phyloP scores from a whole-genome alignment of 1,284 basidiomycete species.

The Pterulicium gracile region DNA sequence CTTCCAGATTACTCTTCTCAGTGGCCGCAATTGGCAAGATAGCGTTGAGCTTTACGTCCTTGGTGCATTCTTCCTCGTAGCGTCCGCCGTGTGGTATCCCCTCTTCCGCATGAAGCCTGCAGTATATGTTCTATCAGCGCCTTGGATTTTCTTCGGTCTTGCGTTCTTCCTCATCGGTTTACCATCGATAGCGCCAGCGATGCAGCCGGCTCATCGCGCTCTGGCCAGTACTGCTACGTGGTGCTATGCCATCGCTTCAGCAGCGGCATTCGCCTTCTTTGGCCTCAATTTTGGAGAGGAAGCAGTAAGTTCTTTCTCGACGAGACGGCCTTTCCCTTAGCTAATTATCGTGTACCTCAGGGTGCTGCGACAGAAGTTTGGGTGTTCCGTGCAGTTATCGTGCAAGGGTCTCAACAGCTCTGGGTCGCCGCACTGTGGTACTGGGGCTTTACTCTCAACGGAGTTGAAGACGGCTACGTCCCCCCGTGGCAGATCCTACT shows the following conservation, averaged over 20 bases:
- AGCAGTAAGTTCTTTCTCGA: constrained; percentile 44
- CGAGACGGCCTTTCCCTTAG: constrained; percentile 3
- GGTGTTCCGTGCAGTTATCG: constrained; percentile 81
- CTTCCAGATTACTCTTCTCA: constrained; percentile 86
- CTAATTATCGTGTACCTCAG: constrained; percentile 22
- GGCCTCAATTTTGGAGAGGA: constrained; percentile 94
- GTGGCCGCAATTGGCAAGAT: constrained; percentile 76
- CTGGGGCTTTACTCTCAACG: constrained; percentile 78
- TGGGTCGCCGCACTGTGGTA: constrained; percentile 94
- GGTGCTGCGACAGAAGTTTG: constrained; percentile 88
- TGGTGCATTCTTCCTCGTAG: constrained; percentile 75
- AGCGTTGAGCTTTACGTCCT: constrained; percentile 83
- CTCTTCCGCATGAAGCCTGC: constrained; percentile 84
- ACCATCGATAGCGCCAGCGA: constrained; percentile 61
- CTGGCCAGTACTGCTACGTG: constrained; percentile 77
- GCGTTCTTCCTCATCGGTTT: constrained; percentile 87
- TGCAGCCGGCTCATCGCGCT: constrained; percentile 50
- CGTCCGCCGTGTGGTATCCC: constrained; percentile 83
- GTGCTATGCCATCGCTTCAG: constrained; percentile 82
- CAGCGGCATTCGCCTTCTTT: constrained; percentile 86
- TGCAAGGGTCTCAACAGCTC: constrained; percentile 87
- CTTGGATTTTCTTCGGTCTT: constrained; percentile 83
- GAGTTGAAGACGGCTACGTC: constrained; percentile 31
- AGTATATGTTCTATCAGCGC: constrained; percentile 73
- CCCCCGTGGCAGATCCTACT: constrained; percentile 79